These are phyloP conservation scores for Rhodotorula sp. DNA, from an alignment of 1,284 basidiomycete species.

Conservation along the genomic window DNA sequence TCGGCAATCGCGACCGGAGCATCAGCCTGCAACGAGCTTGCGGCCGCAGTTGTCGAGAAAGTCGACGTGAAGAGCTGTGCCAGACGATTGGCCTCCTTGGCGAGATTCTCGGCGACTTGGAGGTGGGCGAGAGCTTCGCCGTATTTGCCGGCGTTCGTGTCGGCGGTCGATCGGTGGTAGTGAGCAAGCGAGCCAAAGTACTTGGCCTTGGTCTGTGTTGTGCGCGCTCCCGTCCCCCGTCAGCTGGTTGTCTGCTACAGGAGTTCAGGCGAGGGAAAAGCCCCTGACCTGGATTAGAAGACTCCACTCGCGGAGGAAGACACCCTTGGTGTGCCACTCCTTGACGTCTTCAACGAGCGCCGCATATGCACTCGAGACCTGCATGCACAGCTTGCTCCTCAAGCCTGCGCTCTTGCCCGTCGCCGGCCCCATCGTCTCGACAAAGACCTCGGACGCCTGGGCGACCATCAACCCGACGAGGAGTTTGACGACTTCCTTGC, in stretches of 20 bases:
- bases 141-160: constrained; percentile 73
- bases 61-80: constrained; percentile 70
- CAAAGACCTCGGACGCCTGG: constrained; percentile 94
- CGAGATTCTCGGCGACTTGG: constrained; percentile 71
- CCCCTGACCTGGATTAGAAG: constrained; percentile 71
- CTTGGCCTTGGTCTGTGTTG: constrained; percentile 72
- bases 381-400: constrained; percentile 80
- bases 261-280: background rate
- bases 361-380: constrained; percentile 77
- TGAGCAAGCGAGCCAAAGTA: constrained; percentile 83
- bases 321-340: constrained; percentile 91
- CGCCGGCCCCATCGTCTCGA: constrained; percentile 78
- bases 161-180: constrained; percentile 79
- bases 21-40: constrained; percentile 69
- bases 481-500: constrained; percentile 90
- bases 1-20: constrained; percentile 74
- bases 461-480: constrained; percentile 81
- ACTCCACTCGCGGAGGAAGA: constrained; percentile 95
- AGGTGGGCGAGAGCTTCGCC: constrained; percentile 83
- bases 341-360: constrained; percentile 83
- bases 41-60: constrained; percentile 65
- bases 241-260: no score
- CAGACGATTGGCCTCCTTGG: constrained; percentile 78
- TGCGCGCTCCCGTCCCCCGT: no score
- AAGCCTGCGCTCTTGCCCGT: constrained; percentile 82